phyloP scores from a whole-genome alignment of 257 asterid genomes.

The Fraxinus pennsylvanica region DNA sequence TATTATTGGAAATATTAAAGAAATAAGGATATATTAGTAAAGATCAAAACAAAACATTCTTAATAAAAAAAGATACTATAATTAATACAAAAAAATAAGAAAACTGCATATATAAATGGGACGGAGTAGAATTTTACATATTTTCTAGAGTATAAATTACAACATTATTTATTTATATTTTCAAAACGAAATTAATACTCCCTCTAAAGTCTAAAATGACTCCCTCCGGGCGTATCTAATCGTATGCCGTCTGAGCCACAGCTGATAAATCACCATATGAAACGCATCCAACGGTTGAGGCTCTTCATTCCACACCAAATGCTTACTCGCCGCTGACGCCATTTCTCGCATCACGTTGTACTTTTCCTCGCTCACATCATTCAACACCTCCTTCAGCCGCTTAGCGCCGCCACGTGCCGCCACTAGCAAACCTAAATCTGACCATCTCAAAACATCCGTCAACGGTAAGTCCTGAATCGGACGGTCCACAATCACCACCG shows the following conservation, averaged over 20 bases:
- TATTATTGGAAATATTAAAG: no score
- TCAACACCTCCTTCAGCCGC: conserved; percentile 55
- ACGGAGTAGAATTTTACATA: not conserved
- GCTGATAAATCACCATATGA: conserved; percentile 82
- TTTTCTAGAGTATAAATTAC: not conserved
- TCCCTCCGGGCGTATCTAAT: conserved; percentile 71
- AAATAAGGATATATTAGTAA: no score
- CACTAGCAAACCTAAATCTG: conserved; percentile 59
- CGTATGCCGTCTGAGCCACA: conserved; percentile 85
- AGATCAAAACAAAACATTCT: no score
- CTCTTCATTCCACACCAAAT: conserved; percentile 72
- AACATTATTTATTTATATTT: not conserved
- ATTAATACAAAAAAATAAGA: no score
- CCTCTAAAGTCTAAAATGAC: not conserved
- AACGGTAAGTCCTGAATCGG: conserved; percentile 86
- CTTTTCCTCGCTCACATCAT: conserved; percentile 48
- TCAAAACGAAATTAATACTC: not conserved
- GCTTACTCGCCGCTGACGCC: conserved; percentile 66
- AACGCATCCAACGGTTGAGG: conserved; percentile 76
- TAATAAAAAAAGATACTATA: no score
- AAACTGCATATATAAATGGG: no score
- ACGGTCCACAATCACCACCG: conserved; percentile 74
- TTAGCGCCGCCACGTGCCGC: conserved; percentile 44
- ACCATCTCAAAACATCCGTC: conserved; percentile 77
- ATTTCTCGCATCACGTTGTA: conserved; percentile 52